Conservation (phyloP, 2,329 filamentous ascomycete species). For the Ophiostoma perfectum region DNA sequence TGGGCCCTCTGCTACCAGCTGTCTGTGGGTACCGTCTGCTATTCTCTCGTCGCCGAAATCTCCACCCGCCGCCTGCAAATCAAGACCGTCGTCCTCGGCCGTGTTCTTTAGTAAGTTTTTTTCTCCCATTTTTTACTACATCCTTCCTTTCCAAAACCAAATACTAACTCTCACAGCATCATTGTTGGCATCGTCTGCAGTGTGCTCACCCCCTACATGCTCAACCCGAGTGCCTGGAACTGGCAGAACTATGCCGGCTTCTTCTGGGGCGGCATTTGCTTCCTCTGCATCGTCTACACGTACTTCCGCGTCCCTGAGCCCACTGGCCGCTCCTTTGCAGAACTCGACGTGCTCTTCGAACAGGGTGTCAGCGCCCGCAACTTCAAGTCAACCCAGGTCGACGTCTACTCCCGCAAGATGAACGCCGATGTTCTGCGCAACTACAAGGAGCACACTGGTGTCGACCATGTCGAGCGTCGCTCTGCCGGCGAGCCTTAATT, state of each 20-base stretch:
- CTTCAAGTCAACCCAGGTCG: conserved; percentile 56
- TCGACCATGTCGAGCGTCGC: conserved; percentile 25
- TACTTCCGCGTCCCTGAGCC: conserved; percentile 80
- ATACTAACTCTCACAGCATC: conserved; percentile 41
- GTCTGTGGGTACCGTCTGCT: conserved; percentile 83
- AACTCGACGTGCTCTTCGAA: conserved; percentile 82
- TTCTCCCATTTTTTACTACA: no score
- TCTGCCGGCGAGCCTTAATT: neutral
- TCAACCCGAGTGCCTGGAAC: conserved; percentile 80
- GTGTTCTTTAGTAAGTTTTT: conserved; percentile 21
- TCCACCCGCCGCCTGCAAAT: conserved; percentile 78
- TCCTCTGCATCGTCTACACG: conserved; percentile 73
- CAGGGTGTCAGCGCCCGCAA: conserved; percentile 63
- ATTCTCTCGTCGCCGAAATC: conserved; percentile 80
- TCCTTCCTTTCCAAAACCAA: no score
- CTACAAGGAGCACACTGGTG: conserved; percentile 41
- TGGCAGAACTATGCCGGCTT: conserved; percentile 86
- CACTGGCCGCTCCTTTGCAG: conserved; percentile 72
- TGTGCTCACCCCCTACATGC: conserved; percentile 85
- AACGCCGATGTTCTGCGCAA: conserved; percentile 44
- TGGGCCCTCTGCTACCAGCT: conserved; percentile 83
- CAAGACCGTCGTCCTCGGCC: conserved; percentile 59
- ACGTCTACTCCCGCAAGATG: conserved; percentile 51
- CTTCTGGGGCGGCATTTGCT: conserved; percentile 80
- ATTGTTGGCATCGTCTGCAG: conserved; percentile 75